Conservation (phyloP, 140 eudicot species). For the Flaveria floridana region DNA sequence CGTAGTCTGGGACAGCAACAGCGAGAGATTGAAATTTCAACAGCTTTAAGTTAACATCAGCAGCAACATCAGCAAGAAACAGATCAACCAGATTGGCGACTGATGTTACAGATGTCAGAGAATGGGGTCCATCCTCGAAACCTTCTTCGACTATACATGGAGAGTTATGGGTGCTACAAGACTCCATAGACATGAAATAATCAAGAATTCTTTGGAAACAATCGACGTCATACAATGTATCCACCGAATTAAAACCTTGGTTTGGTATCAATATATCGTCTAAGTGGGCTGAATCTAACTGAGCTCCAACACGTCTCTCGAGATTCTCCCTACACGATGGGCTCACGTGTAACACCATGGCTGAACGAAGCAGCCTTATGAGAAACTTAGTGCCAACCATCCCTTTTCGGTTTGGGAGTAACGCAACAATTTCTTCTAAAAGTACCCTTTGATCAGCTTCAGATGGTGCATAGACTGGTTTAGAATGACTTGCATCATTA, state of each 20-base stretch:
- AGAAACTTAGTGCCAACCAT: slow-evolving; percentile 64
- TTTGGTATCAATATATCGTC: slow-evolving; percentile 77
- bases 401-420: slow-evolving; percentile 67
- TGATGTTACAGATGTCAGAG: slow-evolving; percentile 53
- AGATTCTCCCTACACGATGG: slow-evolving; percentile 67
- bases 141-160: slow-evolving; percentile 63
- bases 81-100: slow-evolving; percentile 81
- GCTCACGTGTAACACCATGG: slow-evolving; percentile 71
- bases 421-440: slow-evolving; percentile 71
- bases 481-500: slow-evolving; percentile 44
- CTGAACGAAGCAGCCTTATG: slow-evolving; percentile 58
- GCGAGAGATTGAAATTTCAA: slow-evolving; percentile 74
- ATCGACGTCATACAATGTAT: slow-evolving; percentile 75
- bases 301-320: slow-evolving; percentile 74
- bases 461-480: slow-evolving; percentile 52
- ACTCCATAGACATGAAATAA: slow-evolving; percentile 60
- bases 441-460: slow-evolving; percentile 79
- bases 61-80: slow-evolving; percentile 81
- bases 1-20: slow-evolving; percentile 76
- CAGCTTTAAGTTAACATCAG: slow-evolving; percentile 75
- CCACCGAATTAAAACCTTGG: slow-evolving; percentile 57
- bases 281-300: slow-evolving; percentile 65
- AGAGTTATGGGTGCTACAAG: slow-evolving; percentile 39
- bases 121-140: slow-evolving; percentile 40
- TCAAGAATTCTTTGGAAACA: slow-evolving; percentile 89